phyloP scores from a whole-genome alignment of 2,329 filamentous ascomycete species.

The Geosmithia flava region DNA sequence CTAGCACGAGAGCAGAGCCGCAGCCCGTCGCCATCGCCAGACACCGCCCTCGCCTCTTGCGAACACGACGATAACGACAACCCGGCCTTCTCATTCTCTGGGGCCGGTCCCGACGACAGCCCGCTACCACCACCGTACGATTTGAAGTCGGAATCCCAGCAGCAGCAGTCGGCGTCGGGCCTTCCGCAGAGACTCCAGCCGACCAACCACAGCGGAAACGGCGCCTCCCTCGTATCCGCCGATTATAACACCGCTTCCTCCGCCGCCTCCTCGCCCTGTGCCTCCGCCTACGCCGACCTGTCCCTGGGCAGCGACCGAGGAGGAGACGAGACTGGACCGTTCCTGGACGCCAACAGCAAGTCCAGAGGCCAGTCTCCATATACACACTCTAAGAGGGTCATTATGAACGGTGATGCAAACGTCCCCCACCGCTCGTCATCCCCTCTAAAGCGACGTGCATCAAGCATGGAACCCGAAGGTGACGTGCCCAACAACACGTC shows the following conservation, averaged over 20 bases:
- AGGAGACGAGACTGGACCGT: conserved; percentile 30
- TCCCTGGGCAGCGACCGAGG: conserved; percentile 43
- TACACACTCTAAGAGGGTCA: conserved; percentile 35
- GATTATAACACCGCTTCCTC: conserved; percentile 36
- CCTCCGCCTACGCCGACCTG: conserved; percentile 41
- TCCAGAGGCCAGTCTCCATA: conserved; percentile 34
- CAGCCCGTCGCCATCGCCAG: conserved; percentile 19
- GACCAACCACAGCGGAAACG: conserved; percentile 10
- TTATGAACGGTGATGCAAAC: conserved; percentile 49
- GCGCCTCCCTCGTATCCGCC: conserved; percentile 25
- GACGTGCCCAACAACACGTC: conserved; percentile 23
- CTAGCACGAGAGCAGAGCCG: conserved; percentile 27
- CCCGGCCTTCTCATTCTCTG: conserved; percentile 32
- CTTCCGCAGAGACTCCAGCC: conserved; percentile 40
- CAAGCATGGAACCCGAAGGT: conserved; percentile 44
- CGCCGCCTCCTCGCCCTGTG: conserved; percentile 44
- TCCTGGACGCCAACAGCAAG: conserved; percentile 12
- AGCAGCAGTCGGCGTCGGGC: conserved; percentile 32
- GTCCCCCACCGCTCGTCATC: conserved; percentile 49
- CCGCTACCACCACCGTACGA: conserved; percentile 20
- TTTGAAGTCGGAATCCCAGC: conserved; percentile 23
- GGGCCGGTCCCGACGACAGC: conserved; percentile 20
- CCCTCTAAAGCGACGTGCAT: conserved; percentile 50
- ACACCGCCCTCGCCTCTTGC: conserved; percentile 39
- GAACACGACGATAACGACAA: conserved; percentile 35